Evolutionary conservation across 208 protist species (phyloP).

Genomic region (Kentomonas sorsogonicus): DNA sequence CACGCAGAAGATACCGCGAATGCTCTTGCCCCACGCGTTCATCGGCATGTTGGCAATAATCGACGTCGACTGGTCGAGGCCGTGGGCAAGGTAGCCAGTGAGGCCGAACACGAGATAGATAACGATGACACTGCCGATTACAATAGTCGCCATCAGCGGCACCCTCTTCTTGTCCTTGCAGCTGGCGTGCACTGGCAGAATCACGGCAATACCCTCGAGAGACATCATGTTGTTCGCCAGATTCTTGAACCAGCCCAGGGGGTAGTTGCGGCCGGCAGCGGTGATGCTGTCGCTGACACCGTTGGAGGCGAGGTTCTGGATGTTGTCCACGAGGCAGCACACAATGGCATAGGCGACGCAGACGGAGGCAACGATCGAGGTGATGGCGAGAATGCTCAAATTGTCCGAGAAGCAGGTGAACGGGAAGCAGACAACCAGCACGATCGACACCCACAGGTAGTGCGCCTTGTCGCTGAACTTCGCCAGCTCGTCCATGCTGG

Average conservation of each 20-base stretch:
- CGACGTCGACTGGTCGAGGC: constrained; percentile 29
- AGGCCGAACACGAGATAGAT: constrained; percentile 65
- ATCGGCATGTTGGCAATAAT: constrained; percentile 33
- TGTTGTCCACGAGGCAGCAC: constrained; percentile 28
- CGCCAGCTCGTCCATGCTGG: constrained; percentile 45
- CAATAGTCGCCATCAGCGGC: constrained; percentile 40
- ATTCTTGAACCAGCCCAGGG: constrained; percentile 57
- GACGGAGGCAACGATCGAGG: constrained; percentile 54
- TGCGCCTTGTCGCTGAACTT: constrained; percentile 25
- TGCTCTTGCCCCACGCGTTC: constrained; percentile 39
- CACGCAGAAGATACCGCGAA: constrained; percentile 34
- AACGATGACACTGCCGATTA: constrained; percentile 33
- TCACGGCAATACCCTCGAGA: constrained; percentile 68
- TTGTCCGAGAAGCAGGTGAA: constrained; percentile 59
- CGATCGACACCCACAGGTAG: constrained; percentile 44
- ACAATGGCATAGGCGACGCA: constrained; percentile 56
- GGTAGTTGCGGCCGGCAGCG: constrained; percentile 21
- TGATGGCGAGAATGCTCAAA: constrained; percentile 47
- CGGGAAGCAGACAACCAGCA: constrained; percentile 49
- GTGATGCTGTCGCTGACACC: constrained; percentile 14
- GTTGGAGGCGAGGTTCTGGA: constrained; percentile 15
- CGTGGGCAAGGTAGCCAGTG: constrained; percentile 66
- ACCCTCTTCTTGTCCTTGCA: constrained; percentile 58
- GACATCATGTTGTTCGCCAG: constrained; percentile 75
- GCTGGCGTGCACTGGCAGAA: constrained; percentile 62